Evolutionary conservation across 1,139 yeast genomes (phyloP), one percentile per base, ranked within the genome.

Genomic region (Zygosaccharomyces pseudobailii): DNA sequence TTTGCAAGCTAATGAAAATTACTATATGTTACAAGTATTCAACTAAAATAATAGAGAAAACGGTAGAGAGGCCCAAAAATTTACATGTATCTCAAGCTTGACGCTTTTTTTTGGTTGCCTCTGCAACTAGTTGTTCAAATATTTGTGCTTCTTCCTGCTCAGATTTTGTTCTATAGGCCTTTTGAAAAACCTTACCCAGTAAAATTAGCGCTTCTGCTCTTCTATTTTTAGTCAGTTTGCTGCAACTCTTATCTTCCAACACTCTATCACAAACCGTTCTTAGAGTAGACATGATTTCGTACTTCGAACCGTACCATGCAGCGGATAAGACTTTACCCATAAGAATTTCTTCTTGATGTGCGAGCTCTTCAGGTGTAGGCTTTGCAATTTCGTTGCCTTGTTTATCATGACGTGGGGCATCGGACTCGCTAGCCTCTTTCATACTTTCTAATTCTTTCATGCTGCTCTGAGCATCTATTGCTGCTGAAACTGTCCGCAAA

Each of bases 261-360:
- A 89, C 83, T 40, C 69, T 70, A 62, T 89, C 96, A 65, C 96
- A 90, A 13, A 90, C 97, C 21, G 80, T 87, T 49, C 97, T 72
- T 30, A 88, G 74, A 0, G 95, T 87, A n/a, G 92, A 79, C 62
- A 87, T 92, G 49, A 90, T 86, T 66, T 90, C 98, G 66, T 82
- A 84, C 58, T 82, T 82, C 21, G 96, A 87, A 0, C 97, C 97
- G 42, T 85, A 84, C 98, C 98, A 90, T 7, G 97, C 96, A 0
- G 97, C 97, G 3, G 94, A 90, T 43, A 90, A 72, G 3, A 90
- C 90, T 65, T 90, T 92, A 35, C 96, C 97, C 79, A 88, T 79
- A 39, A 90, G 71, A 48, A 84, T 76, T 58, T 89, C 84, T 62
- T 90, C 97, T 80, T 87, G 77, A 54, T 87, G 95, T 0, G 88